phyloP scores from a whole-genome alignment of 306 rosid species.

The Alnus rubra region DNA sequence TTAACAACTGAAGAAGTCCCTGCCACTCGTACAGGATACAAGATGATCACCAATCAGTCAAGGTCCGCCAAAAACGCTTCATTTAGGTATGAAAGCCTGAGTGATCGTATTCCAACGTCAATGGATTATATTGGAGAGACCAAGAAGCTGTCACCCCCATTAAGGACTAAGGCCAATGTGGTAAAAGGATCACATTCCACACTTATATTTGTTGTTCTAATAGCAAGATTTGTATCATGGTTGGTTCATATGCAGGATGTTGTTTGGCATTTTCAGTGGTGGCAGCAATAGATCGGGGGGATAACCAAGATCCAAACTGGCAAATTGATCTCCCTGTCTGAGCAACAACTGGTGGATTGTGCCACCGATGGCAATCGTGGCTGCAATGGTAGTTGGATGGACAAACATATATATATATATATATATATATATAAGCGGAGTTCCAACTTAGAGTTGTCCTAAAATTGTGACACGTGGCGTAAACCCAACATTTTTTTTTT shows the following conservation, averaged over 20 bases:
- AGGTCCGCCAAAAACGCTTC: not conserved
- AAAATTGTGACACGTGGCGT: too few relatives aligned
- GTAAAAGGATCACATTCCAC: constrained; percentile 6
- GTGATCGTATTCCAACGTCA: constrained; percentile 9
- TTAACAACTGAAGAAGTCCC: constrained; percentile 41
- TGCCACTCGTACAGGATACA: constrained; percentile 35
- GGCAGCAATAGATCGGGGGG: constrained; percentile 42
- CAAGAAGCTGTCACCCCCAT: constrained; percentile 41
- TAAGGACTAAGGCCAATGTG: constrained; percentile 26
- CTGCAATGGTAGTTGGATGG: not conserved
- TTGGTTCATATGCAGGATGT: constrained; percentile 13
- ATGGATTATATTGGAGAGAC: constrained; percentile 37
- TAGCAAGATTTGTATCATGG: not conserved
- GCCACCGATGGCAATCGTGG: not conserved
- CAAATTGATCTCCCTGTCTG: constrained; percentile 23
- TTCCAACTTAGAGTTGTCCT: too few relatives aligned
- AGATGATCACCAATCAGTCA: not conserved
- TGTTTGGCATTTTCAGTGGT: constrained; percentile 46
- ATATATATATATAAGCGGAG: too few relatives aligned
- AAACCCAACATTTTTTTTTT: too few relatives aligned
- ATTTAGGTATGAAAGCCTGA: constrained; percentile 7
- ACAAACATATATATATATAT: not conserved
- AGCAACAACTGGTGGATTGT: constrained; percentile 44
- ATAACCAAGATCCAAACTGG: constrained; percentile 16
- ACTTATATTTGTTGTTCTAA: not conserved